These are phyloP conservation scores for Saraca asoca DNA, from an alignment of 331 rosid genomes.

Conservation along the genomic window DNA sequence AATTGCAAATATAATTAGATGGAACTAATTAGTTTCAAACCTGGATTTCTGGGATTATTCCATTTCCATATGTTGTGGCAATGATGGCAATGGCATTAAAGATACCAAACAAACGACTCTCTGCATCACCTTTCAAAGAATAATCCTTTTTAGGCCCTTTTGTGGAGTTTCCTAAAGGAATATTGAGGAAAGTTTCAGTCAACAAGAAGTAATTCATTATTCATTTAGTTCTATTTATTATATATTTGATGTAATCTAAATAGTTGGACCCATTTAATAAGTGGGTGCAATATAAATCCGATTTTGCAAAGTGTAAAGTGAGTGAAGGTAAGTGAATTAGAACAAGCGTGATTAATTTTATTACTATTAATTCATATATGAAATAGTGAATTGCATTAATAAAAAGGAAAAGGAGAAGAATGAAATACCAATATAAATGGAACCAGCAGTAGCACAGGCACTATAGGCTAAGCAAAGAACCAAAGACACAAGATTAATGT, in stretches of 20 bases:
- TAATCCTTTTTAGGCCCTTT: constrained; percentile 69
- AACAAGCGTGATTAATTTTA: no score
- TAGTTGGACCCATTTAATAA: no score
- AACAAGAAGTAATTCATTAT: no score
- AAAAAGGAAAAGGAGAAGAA: neutral
- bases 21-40: constrained; percentile 28
- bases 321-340: no score
- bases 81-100: constrained; percentile 77
- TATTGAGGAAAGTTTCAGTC: neutral
- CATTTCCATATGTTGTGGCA: constrained; percentile 74
- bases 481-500: constrained; percentile 66
- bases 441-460: constrained; percentile 63
- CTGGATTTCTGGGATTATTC: constrained; percentile 87
- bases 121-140: constrained; percentile 51
- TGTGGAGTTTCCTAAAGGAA: constrained; percentile 54
- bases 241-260: no score
- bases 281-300: no score
- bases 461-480: constrained; percentile 64
- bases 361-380: no score
- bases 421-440: constrained; percentile 62
- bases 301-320: no score
- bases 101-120: constrained; percentile 54
- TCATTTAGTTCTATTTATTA: no score
- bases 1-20: neutral
- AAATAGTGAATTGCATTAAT: neutral